Evolutionary conservation across 1,284 basidiomycete species (phyloP).

Genomic region (Rhodotorula sp.): DNA sequence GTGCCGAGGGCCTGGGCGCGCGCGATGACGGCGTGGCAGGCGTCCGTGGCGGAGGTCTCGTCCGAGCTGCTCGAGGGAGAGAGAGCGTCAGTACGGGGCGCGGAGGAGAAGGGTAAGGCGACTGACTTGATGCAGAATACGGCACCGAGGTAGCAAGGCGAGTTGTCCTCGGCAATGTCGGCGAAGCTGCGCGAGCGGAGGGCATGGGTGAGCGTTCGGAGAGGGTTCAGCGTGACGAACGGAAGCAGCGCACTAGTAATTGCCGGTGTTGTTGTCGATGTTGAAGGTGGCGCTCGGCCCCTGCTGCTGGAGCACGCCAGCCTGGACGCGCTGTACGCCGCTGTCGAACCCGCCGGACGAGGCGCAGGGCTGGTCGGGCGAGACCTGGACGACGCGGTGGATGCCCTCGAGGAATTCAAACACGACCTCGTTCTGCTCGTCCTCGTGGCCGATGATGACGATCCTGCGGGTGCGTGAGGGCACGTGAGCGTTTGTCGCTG

Average conservation of each 20-base stretch:
- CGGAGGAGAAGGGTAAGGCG: too few relatives aligned
- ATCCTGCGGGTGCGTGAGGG: background rate
- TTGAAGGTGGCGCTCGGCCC: conserved; percentile 15
- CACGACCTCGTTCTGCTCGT: background rate
- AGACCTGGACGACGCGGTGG: conserved; percentile 22
- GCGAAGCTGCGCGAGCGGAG: conserved; percentile 28
- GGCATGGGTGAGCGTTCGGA: too few relatives aligned
- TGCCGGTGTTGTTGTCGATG: conserved; percentile 17
- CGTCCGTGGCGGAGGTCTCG: conserved; percentile 12
- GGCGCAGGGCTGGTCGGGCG: conserved; percentile 12
- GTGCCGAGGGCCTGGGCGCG: conserved; percentile 23
- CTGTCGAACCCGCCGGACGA: conserved; percentile 13
- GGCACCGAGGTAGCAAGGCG: conserved; percentile 32
- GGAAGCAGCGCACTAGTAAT: conserved; percentile 11
- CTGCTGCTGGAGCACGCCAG: background rate
- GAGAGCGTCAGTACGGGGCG: background rate
- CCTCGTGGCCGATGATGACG: background rate
- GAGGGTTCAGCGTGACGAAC: too few relatives aligned
- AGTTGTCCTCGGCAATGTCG: conserved; percentile 18
- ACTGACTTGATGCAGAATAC: conserved; percentile 23
- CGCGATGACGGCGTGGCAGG: conserved; percentile 21
- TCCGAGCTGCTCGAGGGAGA: conserved; percentile 16
- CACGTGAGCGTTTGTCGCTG: background rate
- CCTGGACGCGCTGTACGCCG: conserved; percentile 7
- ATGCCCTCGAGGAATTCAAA: conserved; percentile 3